Evolutionary conservation across 2,329 filamentous ascomycete species (phyloP).

Genomic region (Stachybotrys chlorohalonatus): DNA sequence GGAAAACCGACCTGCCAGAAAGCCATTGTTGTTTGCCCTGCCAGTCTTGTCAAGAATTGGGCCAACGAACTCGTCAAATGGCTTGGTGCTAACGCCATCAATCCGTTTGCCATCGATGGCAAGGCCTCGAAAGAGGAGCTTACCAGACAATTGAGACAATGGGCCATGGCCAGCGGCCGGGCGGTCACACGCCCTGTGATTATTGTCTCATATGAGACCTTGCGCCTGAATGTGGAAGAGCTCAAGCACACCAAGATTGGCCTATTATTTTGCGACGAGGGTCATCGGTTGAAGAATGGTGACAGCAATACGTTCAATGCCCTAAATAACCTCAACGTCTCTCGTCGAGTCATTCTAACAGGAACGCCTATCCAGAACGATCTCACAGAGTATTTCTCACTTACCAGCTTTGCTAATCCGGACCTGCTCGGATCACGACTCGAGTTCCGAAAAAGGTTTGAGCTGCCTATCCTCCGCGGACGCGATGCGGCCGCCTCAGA

Average conservation of each 20-base stretch:
- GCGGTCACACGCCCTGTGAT: constrained; percentile 85
- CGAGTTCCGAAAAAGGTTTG: constrained; percentile 91
- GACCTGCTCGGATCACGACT: constrained; percentile 78
- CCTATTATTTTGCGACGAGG: constrained; percentile 89
- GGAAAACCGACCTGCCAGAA: constrained; percentile 92
- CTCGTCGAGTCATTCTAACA: constrained; percentile 84
- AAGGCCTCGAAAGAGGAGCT: constrained; percentile 94
- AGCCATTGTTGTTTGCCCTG: constrained; percentile 92
- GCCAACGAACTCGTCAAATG: constrained; percentile 95
- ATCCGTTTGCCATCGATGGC: constrained; percentile 90
- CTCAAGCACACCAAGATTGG: constrained; percentile 86
- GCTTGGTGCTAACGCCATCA: constrained; percentile 85
- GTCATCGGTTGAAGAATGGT: constrained; percentile 91
- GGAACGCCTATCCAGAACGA: constrained; percentile 98
- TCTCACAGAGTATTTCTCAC: constrained; percentile 91
- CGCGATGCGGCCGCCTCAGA: constrained; percentile 86
- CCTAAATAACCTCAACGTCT: constrained; percentile 82
- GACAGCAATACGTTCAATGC: constrained; percentile 94
- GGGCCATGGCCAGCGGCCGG: constrained; percentile 87
- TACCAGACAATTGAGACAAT: constrained; percentile 82
- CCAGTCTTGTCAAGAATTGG: constrained; percentile 95
- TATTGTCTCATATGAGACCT: constrained; percentile 95
- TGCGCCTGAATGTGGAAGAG: constrained; percentile 84
- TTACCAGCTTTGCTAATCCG: constrained; percentile 95
- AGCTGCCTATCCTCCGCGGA: constrained; percentile 83